phyloP scores from a whole-genome alignment of 495 filamentous ascomycete species.

The Xylaria intraflava region DNA sequence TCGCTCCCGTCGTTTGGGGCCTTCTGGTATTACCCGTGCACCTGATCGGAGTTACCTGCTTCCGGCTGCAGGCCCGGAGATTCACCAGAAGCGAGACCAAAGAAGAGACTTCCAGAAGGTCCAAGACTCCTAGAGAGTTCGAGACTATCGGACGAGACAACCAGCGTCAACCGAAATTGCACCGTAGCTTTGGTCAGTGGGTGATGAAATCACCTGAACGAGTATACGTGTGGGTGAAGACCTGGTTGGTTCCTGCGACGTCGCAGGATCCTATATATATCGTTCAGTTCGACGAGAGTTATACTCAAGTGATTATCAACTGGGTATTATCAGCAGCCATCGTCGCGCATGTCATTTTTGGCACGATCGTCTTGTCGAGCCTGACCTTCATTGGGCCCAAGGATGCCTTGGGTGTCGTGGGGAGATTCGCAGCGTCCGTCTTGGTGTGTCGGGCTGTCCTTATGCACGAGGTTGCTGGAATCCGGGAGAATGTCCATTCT shows the following conservation, averaged over 20 bases:
- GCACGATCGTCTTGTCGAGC: conserved; percentile 16
- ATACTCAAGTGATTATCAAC: conserved; percentile 2
- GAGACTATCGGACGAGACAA: no score
- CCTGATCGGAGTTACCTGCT: not conserved
- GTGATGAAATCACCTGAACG: not conserved
- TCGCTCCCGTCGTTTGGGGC: conserved; percentile 11
- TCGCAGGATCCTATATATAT: not conserved
- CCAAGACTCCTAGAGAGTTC: no score
- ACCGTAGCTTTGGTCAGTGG: not conserved
- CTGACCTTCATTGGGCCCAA: conserved; percentile 13
- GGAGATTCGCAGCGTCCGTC: conserved; percentile 8
- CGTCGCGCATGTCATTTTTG: conserved; percentile 16
- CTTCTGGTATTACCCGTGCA: conserved; percentile 9
- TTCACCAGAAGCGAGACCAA: not conserved
- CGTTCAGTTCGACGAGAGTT: not conserved
- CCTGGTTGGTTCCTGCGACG: not conserved
- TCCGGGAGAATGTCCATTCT: not conserved
- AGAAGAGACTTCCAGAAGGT: not conserved
- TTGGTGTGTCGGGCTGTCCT: conserved; percentile 12
- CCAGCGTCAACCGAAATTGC: no score
- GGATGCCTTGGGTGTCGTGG: conserved; percentile 10
- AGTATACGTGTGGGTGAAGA: not conserved
- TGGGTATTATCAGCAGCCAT: conserved; percentile 16
- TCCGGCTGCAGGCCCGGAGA: conserved; percentile 7
- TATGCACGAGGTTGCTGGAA: conserved; percentile 15